These are phyloP conservation scores for Imleria badia DNA, from an alignment of 768 basidiomycete genomes.

Conservation along the genomic window DNA sequence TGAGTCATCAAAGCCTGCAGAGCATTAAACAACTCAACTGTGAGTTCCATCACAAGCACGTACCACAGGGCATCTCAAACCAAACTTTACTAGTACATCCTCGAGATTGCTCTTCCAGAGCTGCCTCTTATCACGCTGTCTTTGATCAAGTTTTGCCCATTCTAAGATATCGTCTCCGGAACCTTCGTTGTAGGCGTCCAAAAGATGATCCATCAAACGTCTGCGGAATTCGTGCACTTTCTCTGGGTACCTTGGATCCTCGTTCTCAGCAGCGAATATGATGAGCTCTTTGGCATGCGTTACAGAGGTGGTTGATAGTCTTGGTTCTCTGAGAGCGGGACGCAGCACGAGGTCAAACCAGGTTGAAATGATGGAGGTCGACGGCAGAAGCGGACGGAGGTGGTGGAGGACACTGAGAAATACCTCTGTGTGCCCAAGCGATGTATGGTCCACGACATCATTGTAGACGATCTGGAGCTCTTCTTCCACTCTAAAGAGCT, in stretches of 20 bases:
- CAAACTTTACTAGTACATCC: slow-evolving; percentile 67
- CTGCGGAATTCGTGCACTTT: slow-evolving; percentile 66
- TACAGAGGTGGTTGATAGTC: slow-evolving; percentile 54
- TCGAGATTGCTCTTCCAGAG: slow-evolving; percentile 81
- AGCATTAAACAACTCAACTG: slow-evolving; percentile 4
- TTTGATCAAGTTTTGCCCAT: slow-evolving; percentile 64
- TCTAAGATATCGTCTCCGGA: slow-evolving; percentile 74
- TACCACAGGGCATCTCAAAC: slow-evolving; percentile 62
- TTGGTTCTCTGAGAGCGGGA: slow-evolving; percentile 74
- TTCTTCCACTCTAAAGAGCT: slow-evolving; percentile 56
- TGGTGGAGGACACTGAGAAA: slow-evolving; percentile 67
- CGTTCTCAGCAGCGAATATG: slow-evolving; percentile 54
- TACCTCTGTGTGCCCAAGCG: slow-evolving; percentile 58
- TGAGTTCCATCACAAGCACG: slow-evolving; percentile 29
- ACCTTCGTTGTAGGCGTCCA: slow-evolving; percentile 74
- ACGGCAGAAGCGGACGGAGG: slow-evolving; percentile 58
- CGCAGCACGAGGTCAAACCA: slow-evolving; percentile 85
- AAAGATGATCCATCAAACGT: slow-evolving; percentile 67
- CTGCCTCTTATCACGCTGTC: slow-evolving; percentile 56
- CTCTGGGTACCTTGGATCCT: slow-evolving; percentile 43
- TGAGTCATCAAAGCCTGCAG: slow-evolving; percentile 68
- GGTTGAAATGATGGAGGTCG: slow-evolving; percentile 65
- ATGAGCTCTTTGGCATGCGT: slow-evolving; percentile 73
- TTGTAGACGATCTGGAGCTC: slow-evolving; percentile 64
- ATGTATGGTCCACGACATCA: slow-evolving; percentile 63